Conservation (phyloP, 257 asterid genomes). For the Pogostemon cablin region DNA sequence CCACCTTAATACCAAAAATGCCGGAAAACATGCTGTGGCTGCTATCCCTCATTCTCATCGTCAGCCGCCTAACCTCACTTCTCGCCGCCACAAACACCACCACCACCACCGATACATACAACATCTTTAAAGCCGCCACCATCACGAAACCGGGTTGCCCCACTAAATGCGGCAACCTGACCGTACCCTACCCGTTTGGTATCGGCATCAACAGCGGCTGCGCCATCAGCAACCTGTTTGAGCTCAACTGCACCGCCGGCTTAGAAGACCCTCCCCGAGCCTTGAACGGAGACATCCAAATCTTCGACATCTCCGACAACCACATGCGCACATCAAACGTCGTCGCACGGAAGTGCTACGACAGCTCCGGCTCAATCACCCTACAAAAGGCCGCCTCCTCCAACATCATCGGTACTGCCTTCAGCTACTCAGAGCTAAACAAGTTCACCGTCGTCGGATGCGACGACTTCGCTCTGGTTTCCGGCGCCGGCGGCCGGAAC, state of each 20-base stretch:
- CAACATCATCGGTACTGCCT: conserved; percentile 37
- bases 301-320: conserved; percentile 55
- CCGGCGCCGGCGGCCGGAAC: conserved; percentile 20
- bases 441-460: conserved; percentile 68
- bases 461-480: conserved; percentile 50
- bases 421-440: conserved; percentile 57
- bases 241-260: conserved; percentile 54
- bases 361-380: conserved; percentile 26
- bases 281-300: conserved; percentile 22
- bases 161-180: conserved; percentile 55
- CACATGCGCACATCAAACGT: conserved; percentile 50
- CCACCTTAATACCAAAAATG: not conserved
- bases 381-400: conserved; percentile 27
- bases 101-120: conserved; percentile 39
- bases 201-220: conserved; percentile 47
- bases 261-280: conserved; percentile 48
- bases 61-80: conserved; percentile 29
- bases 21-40: conserved; percentile 14
- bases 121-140: conserved; percentile 33
- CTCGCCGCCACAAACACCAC: conserved; percentile 31
- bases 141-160: conserved; percentile 50
- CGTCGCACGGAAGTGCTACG: conserved; percentile 49
- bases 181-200: conserved; percentile 67
- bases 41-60: conserved; percentile 21
- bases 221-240: conserved; percentile 23